Base-by-base conservation (phyloP, 2,329 filamentous ascomycete genomes). In the Aspergillus sp. region DNA sequence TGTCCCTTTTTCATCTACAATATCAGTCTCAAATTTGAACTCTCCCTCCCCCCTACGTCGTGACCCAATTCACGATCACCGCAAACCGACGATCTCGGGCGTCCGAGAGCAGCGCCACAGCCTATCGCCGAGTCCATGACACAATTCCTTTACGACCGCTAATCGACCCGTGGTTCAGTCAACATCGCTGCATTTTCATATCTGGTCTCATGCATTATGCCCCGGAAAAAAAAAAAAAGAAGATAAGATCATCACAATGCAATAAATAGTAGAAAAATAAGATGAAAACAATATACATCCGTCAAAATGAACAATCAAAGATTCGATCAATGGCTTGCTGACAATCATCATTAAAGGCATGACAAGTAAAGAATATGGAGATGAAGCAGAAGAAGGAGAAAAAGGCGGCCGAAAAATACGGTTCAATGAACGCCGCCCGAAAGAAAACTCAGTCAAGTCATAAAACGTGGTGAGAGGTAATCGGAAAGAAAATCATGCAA, bases 121-220 rank as follows among this genome's bases (percentile, higher is more conserved):
- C 45, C 20, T 24, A 46, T 46, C 42, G n/a, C 10, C 45, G 20
- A 47, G 45, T 47, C 45, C 45, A 47, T 47, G 45, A 47, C 45
- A 47, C 45, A 47, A 47, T 47, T 6, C 4, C 14, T 42, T 42
- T 42, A 42, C 36, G 36, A 42, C 16, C 36, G 36, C 36, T 18
- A 16, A 7, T 42, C 36, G 36, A 42, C 36, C 36, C 36, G 16
- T 42, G 36, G 36, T 42, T 58, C 49, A 36, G 49, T 36, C 29
- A 59, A 24, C 20, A 7, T 55, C 24, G 10, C 31, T 49, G 18
- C 20, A 31, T 12, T 47, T 47, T 66, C 63, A 65, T 54, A 51
- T 66, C 66, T 62, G 63, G 57, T 63, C 63, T 65, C 64, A 64
- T 66, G 62, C 59, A 64, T 66, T 62, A 66, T 58, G 36, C 57